phyloP scores from a whole-genome alignment of 192 early-diverging fungal genomes.

The Backusella psychrophila region DNA sequence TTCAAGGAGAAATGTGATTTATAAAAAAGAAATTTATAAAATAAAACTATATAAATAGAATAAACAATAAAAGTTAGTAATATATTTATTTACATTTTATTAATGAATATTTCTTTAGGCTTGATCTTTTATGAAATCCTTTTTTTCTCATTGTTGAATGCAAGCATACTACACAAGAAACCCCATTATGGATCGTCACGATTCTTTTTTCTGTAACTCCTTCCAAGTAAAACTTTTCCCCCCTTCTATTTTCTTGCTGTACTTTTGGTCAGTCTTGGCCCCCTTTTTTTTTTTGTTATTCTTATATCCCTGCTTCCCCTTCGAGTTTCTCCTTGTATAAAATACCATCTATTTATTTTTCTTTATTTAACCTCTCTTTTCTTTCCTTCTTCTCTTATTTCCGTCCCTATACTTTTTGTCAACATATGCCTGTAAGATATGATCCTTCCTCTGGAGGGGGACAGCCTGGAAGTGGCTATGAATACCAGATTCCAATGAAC shows the following conservation, averaged over 20 bases:
- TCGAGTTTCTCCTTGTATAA: not conserved
- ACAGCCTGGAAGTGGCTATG: conserved; percentile 8
- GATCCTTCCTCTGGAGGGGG: conserved; percentile 3
- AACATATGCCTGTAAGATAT: conserved; percentile 12
- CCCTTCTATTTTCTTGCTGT: conserved; percentile 1
- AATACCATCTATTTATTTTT: not conserved
- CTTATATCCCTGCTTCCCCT: not conserved
- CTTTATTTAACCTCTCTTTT: conserved; percentile 7
- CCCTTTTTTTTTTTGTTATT: not conserved
- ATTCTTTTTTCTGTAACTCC: not conserved
- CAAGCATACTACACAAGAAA: not conserved
- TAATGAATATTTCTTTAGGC: not conserved
- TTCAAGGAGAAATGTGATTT: conserved; percentile 8
- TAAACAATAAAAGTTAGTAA: not conserved
- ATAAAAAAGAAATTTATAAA: conserved; percentile 1
- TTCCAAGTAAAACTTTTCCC: not conserved
- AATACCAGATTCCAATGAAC: not conserved
- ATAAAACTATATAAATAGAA: conserved; percentile 1
- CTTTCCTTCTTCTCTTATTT: not conserved
- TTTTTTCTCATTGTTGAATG: not conserved
- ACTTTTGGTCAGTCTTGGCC: not conserved
- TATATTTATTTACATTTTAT: not conserved
- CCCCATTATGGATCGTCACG: not conserved
- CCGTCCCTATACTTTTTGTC: not conserved
- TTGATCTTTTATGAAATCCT: not conserved